Evolutionary conservation across 2,329 filamentous ascomycete genomes (phyloP).

Genomic region (Cordyceps cicadae): DNA sequence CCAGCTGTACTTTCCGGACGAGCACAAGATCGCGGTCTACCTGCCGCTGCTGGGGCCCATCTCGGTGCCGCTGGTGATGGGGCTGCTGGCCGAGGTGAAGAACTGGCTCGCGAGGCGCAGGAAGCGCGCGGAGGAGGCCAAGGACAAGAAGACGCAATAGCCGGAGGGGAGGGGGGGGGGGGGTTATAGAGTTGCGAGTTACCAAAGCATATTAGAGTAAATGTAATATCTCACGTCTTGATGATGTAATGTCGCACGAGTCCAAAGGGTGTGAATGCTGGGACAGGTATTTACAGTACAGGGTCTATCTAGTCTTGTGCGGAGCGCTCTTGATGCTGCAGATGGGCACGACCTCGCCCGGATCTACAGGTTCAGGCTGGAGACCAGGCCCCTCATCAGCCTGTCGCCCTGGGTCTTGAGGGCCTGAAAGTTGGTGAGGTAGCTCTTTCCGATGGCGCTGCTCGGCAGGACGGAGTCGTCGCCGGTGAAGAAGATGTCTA

Average conservation of each 20-base stretch:
- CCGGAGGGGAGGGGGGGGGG: no score
- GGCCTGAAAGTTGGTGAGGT: constrained; percentile 3
- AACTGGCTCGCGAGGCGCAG: constrained; percentile 44
- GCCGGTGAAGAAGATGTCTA: constrained; percentile 5
- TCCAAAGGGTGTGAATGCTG: no score
- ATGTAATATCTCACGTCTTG: not conserved
- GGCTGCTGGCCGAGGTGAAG: constrained; percentile 72
- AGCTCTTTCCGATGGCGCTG: constrained; percentile 1
- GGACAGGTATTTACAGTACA: not conserved
- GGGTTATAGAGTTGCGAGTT: not conserved
- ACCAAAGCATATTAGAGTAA: not conserved
- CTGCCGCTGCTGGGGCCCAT: constrained; percentile 84
- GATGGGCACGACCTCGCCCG: not conserved
- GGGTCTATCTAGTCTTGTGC: not conserved
- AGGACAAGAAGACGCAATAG: constrained; percentile 30
- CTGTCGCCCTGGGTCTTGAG: constrained; percentile 1
- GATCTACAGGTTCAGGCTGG: not conserved
- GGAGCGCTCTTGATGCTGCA: not conserved
- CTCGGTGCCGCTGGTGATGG: constrained; percentile 81
- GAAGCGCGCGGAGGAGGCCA: constrained; percentile 32
- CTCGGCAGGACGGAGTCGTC: not conserved
- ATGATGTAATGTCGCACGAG: no score
- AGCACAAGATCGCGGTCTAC: constrained; percentile 97
- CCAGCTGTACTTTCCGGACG: constrained; percentile 95
- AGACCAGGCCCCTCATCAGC: not conserved